These are phyloP conservation scores for Pichia sp. DNA, from an alignment of 1,139 yeast species.

Conservation along the genomic window DNA sequence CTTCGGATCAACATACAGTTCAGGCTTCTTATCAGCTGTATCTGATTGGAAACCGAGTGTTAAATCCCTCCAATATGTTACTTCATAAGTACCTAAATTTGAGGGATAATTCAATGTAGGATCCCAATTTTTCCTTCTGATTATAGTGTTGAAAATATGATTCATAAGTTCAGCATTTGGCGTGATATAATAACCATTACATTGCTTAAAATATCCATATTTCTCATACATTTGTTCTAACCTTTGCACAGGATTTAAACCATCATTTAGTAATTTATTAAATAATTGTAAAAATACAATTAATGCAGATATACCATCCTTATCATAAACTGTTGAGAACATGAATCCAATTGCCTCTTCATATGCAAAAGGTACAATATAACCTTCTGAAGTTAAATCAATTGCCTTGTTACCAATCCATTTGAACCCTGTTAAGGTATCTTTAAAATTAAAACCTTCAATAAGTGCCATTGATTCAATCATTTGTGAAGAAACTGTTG, in stretches of 20 bases:
- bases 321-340: conserved; percentile 83
- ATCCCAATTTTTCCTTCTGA: conserved; percentile 10
- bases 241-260: conserved; percentile 38
- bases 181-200: conserved; percentile 78
- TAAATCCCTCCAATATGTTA: conserved; percentile 72
- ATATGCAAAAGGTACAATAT: conserved; percentile 74
- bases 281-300: conserved; percentile 71
- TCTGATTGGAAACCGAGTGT: conserved; percentile 75
- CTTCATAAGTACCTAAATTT: conserved; percentile 46
- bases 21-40: conserved; percentile 51
- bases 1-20: conserved; percentile 59
- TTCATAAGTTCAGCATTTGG: conserved; percentile 45
- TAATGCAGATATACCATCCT: conserved; percentile 87
- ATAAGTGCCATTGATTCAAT: conserved; percentile 60
- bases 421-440: conserved; percentile 91
- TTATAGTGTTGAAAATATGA: conserved; percentile 36
- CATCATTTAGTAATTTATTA: conserved; percentile 38
- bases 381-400: conserved; percentile 59
- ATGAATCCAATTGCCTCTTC: conserved; percentile 97
- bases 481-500: conserved; percentile 89
- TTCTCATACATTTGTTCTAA: conserved; percentile 52
- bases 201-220: conserved; percentile 78
- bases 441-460: conserved; percentile 59
- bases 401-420: conserved; percentile 94
- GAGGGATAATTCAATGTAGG: conserved; percentile 7